These are phyloP conservation scores for Chrysanthemum lavandulifolium DNA, from an alignment of 129 eudicot species.

Conservation along the genomic window DNA sequence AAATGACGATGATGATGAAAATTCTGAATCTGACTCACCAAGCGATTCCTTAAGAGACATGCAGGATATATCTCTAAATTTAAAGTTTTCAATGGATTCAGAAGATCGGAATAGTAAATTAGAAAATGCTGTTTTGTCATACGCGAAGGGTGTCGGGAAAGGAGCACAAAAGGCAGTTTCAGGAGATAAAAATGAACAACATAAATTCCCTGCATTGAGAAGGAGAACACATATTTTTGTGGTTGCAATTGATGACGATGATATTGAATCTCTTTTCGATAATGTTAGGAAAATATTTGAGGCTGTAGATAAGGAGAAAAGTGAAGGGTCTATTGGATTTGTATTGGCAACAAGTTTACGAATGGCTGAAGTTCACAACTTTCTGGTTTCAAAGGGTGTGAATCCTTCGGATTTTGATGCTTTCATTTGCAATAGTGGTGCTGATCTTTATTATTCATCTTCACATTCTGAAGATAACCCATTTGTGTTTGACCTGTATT, in stretches of 20 bases:
- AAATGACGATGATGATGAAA: slow-evolving; percentile 65
- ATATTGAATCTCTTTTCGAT: slow-evolving; percentile 53
- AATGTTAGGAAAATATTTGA: slow-evolving; percentile 66
- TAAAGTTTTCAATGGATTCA: slow-evolving; percentile 73
- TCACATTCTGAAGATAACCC: slow-evolving; percentile 72
- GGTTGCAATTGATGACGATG: slow-evolving; percentile 73
- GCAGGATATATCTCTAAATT: slow-evolving; percentile 89
- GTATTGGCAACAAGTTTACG: slow-evolving; percentile 84
- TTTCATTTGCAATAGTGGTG: slow-evolving; percentile 92
- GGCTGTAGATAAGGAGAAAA: slow-evolving; percentile 68
- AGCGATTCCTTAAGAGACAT: slow-evolving; percentile 93
- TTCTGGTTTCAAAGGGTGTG: slow-evolving; percentile 63
- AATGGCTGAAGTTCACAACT: slow-evolving; percentile 65
- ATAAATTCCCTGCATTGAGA: slow-evolving; percentile 85
- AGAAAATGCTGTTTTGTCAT: slow-evolving; percentile 61
- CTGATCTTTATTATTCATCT: slow-evolving; percentile 89
- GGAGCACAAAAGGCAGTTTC: slow-evolving; percentile 40
- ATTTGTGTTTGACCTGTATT: slow-evolving; percentile 83
- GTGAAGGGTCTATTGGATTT: slow-evolving; percentile 83
- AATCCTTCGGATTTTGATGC: slow-evolving; percentile 88
- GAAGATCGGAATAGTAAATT: slow-evolving; percentile 54
- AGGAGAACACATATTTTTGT: slow-evolving; percentile 76
- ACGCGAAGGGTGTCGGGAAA: slow-evolving; percentile 56
- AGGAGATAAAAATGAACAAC: slow-evolving; percentile 57
- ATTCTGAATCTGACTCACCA: slow-evolving; percentile 89